Evolutionary conservation across 805 yeast genomes (phyloP).

Genomic region (Wickerhamiella azyma): DNA sequence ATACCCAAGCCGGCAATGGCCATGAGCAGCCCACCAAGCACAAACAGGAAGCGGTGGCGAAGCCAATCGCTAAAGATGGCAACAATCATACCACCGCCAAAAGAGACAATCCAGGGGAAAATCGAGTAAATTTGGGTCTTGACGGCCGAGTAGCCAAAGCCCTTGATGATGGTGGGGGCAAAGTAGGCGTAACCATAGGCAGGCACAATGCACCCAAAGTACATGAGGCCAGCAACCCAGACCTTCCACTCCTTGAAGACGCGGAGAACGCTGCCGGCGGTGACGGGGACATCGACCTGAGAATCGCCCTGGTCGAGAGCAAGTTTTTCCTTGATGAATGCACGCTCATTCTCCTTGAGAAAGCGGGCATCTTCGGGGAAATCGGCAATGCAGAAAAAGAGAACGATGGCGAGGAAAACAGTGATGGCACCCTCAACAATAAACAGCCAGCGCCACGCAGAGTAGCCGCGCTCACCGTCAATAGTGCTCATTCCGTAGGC

Average conservation of each 20-base stretch:
- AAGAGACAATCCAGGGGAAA: constrained; percentile 73
- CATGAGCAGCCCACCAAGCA: constrained; percentile 25
- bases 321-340: constrained; percentile 44
- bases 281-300: constrained; percentile 36
- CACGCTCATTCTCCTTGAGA: constrained; percentile 36
- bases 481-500: constrained; percentile 30
- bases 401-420: constrained; percentile 17
- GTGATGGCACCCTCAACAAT: constrained; percentile 44
- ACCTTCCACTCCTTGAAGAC: constrained; percentile 50
- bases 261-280: constrained; percentile 31
- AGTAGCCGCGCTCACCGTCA: constrained; percentile 31
- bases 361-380: constrained; percentile 54
- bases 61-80: constrained; percentile 50
- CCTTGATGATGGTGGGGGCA: constrained; percentile 50
- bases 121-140: constrained; percentile 70
- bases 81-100: constrained; percentile 46
- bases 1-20: constrained; percentile 37
- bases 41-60: constrained; percentile 25
- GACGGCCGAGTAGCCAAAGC: constrained; percentile 53
- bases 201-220: constrained; percentile 55
- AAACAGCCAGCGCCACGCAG: constrained; percentile 45
- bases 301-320: constrained; percentile 39
- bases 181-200: constrained; percentile 65
- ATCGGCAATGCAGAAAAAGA: constrained; percentile 40
- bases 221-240: constrained; percentile 45